These are phyloP conservation scores for Acer yangbiense DNA, from an alignment of 345 rosid species.

Conservation along the genomic window DNA sequence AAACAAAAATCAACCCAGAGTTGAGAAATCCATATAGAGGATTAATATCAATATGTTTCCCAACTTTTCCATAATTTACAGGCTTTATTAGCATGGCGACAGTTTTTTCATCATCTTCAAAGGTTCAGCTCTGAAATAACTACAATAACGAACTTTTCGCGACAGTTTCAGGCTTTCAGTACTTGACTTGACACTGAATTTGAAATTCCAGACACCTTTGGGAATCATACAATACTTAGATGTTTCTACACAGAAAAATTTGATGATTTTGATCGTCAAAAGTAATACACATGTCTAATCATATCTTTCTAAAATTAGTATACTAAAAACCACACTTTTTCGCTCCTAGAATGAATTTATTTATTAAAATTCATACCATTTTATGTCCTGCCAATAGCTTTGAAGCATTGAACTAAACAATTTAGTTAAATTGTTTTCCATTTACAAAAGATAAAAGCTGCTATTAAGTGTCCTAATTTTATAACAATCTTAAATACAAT, in stretches of 20 bases:
- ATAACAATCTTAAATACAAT: neutral
- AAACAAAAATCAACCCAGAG: neutral
- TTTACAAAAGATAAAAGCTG: neutral
- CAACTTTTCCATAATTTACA: neutral
- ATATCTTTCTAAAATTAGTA: no score
- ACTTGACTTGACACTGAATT: no score
- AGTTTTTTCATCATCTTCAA: neutral
- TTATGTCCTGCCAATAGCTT: neutral
- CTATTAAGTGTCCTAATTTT: neutral
- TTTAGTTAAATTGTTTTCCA: neutral
- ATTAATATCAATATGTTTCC: neutral
- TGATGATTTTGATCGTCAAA: no score
- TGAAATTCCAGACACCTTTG: no score
- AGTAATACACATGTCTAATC: neutral
- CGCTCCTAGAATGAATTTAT: neutral
- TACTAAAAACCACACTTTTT: neutral
- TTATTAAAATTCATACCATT: neutral
- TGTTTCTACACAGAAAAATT: neutral
- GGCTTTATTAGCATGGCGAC: no score
- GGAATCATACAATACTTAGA: no score
- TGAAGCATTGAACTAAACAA: neutral
- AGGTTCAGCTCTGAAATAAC: neutral
- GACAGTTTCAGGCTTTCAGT: neutral
- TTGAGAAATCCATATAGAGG: neutral
- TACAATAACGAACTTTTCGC: neutral